Evolutionary conservation across 169 alveolate genomes (phyloP), one percentile per base, ranked within the genome.

Genomic region (Cryptosporidium viatorum): DNA sequence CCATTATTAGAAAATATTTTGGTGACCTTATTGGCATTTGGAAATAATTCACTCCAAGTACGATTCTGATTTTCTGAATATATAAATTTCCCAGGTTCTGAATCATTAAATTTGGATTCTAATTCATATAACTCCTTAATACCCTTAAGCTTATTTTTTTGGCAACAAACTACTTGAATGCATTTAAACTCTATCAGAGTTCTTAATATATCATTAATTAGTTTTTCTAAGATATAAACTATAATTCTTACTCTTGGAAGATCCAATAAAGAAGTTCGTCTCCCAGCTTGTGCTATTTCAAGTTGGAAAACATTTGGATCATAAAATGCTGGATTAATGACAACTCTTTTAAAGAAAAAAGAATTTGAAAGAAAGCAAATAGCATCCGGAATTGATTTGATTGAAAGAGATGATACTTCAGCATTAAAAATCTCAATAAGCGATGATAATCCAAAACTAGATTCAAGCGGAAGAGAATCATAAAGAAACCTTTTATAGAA

Each of bases 381-480:
- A 37, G 96, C 97, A 51, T 94, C 95, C 41, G 71, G 86, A 16
- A 91, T 85, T 6, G 91, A 91, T 71, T 93, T 89, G 50, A 99
- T 93, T 51, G 99, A 96, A 41, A 98, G 98, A 35, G 98, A 94
- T 7, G 98, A 96, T 31, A 99, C 96, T 93, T 99, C 99, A 2
- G 99, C 99, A 86, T 99, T 99, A 48, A 99, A 84, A 91, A 97
- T 99, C 59, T 98, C 99, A 37, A 95, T 93, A 21, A 98, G 94
- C 85, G 94, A 84, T 43, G 93, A 93, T 62, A 95, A 96, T 41
- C 96, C 96, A 71, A 97, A 93, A 14, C 95, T 94, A 37, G 99
- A 96, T 92, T 99, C 99, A 23, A 98, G 98, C n/a, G 99, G 99
- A 94, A 98, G 97, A 48, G 99, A 99, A 91, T 98, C 98, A 93